Percentiles rank a stretch among this genome's conserved stretches.
These are phyloP conservation scores for Agaricus subrufescens DNA, from an alignment of 768 basidiomycete species.

Conservation along the genomic window DNA sequence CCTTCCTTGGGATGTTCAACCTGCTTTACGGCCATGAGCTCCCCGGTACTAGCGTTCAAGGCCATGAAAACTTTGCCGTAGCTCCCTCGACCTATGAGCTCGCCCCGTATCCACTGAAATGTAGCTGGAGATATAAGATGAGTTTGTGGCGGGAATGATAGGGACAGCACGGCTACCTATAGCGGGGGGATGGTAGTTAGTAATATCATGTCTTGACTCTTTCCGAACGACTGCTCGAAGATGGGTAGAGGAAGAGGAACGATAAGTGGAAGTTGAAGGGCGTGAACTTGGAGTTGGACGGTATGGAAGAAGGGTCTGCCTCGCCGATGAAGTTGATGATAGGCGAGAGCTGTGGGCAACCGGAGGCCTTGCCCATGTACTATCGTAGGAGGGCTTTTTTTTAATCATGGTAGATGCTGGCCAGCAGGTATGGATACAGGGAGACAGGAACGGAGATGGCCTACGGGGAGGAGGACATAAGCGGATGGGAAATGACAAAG, in stretches of 20 bases:
- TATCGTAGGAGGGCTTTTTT: constrained; percentile 4
- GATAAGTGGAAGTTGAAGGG: neutral
- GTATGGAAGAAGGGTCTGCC: neutral
- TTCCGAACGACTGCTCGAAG: neutral
- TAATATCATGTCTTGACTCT: neutral
- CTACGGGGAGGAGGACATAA: constrained; percentile 4
- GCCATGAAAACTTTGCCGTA: constrained; percentile 91
- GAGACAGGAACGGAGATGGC: neutral
- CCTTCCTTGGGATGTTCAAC: constrained; percentile 84
- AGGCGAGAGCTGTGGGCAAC: neutral
- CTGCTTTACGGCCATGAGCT: constrained; percentile 95
- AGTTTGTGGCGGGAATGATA: neutral
- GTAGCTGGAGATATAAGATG: constrained; percentile 35
- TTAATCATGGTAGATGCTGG: constrained; percentile 8
- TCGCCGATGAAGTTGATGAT: neutral
- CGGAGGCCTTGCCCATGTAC: constrained; percentile 1
- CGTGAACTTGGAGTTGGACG: neutral
- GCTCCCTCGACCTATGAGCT: constrained; percentile 90
- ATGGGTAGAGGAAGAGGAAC: neutral
- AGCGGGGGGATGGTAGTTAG: neutral
- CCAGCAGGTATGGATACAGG: constrained; percentile 7
- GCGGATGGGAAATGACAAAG: constrained; percentile 10
- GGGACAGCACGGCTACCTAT: neutral
- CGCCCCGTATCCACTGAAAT: constrained; percentile 91
- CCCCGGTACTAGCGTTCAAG: constrained; percentile 83